A percentile compares a stretch with the other conserved stretches of the same genome.
Evolutionary conservation across 2,329 filamentous ascomycete genomes (phyloP).

Genomic region (Scedosporium minutisporum): DNA sequence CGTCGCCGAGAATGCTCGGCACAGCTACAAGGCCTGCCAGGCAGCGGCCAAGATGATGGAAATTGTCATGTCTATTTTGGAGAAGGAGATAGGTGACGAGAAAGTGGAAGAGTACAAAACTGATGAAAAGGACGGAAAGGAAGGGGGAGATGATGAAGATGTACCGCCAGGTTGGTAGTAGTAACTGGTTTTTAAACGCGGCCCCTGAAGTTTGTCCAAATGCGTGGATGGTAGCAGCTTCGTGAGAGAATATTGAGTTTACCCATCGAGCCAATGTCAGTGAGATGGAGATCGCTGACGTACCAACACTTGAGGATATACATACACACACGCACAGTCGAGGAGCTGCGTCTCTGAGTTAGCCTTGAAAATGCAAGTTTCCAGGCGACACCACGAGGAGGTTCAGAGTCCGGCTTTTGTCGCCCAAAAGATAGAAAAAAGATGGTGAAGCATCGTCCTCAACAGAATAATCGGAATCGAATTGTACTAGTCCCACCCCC

Average conservation of each 20-base stretch:
- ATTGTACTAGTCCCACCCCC: conserved; percentile 43
- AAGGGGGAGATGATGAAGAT: background rate
- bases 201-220: too few relatives aligned
- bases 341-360: conserved; percentile 7
- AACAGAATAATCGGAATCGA: conserved; percentile 91
- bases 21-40: background rate
- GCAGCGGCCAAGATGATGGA: background rate
- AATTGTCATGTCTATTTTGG: background rate
- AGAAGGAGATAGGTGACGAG: background rate
- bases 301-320: too few relatives aligned
- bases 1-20: background rate
- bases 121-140: background rate
- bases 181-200: too few relatives aligned
- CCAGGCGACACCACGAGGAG: conserved; percentile 10
- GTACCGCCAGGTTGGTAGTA: background rate
- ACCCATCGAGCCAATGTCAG: too few relatives aligned
- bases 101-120: background rate
- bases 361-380: conserved; percentile 4
- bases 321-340: background rate
- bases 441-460: conserved; percentile 54
- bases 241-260: too few relatives aligned
- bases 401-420: conserved; percentile 10
- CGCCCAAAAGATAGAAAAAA: conserved; percentile 12
- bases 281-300: too few relatives aligned
- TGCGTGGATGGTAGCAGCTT: too few relatives aligned